These are phyloP conservation scores for Claviceps fusiformis DNA, from an alignment of 2,329 filamentous ascomycete species.

Conservation along the genomic window DNA sequence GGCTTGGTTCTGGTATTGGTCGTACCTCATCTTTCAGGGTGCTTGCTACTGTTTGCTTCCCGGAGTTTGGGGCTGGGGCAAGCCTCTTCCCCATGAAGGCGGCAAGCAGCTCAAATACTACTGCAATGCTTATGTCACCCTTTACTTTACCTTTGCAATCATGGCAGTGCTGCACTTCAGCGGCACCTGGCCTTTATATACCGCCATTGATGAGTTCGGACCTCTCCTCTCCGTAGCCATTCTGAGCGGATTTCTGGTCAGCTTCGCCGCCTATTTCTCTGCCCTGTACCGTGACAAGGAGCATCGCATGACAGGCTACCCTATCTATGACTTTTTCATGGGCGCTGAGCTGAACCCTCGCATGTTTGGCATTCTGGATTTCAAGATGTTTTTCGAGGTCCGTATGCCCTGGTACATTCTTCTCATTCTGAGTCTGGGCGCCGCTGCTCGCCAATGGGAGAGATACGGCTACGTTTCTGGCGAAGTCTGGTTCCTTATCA, in stretches of 20 bases:
- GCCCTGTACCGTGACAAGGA: slow-evolving; percentile 66
- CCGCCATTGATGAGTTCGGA: slow-evolving; percentile 88
- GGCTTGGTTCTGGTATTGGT: slow-evolving; percentile 92
- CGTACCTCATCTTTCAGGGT: slow-evolving; percentile 75
- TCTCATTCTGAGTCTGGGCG: slow-evolving; percentile 61
- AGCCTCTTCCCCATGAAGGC: slow-evolving; percentile 68
- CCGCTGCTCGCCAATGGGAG: slow-evolving; percentile 74
- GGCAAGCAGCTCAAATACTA: slow-evolving; percentile 87
- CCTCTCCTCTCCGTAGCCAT: slow-evolving; percentile 88
- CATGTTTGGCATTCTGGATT: slow-evolving; percentile 73
- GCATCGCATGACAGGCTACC: slow-evolving; percentile 80
- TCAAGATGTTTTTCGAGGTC: slow-evolving; percentile 95
- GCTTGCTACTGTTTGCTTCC: slow-evolving; percentile 75
- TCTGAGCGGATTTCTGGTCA: slow-evolving; percentile 73
- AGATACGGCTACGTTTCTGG: slow-evolving; percentile 71
- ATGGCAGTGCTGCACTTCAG: slow-evolving; percentile 64
- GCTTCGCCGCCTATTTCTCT: slow-evolving; percentile 74
- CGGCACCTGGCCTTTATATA: slow-evolving; percentile 79
- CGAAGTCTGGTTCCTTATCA: slow-evolving; percentile 71
- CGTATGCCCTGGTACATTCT: slow-evolving; percentile 87
- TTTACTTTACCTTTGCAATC: slow-evolving; percentile 71
- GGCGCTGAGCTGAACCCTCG: slow-evolving; percentile 77
- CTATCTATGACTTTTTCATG: slow-evolving; percentile 83
- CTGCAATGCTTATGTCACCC: slow-evolving; percentile 78
- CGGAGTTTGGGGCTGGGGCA: slow-evolving; percentile 77